Conservation (phyloP, 1,139 yeast genomes). For the Candida smagusa region DNA sequence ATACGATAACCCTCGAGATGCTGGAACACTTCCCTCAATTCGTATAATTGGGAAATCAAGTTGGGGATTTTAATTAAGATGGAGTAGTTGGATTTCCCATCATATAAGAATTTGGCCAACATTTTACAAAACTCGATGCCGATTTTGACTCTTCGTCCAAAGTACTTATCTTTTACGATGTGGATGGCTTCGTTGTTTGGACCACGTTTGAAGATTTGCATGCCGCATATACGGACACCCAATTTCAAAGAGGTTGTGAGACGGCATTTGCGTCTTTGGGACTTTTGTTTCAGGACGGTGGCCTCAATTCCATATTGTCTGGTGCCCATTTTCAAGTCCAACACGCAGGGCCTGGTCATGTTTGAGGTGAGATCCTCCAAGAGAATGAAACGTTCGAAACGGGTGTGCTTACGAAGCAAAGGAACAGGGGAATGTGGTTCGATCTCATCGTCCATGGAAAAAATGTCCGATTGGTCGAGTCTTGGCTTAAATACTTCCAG, state of each 20-base stretch:
- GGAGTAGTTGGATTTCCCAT: constrained; percentile 59
- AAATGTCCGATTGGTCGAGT: constrained; percentile 19
- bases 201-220: constrained; percentile 49
- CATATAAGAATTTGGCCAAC: constrained; percentile 72
- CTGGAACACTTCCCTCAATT: constrained; percentile 52
- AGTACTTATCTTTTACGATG: constrained; percentile 44
- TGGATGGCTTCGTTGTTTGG: constrained; percentile 6
- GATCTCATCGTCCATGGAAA: constrained; percentile 31
- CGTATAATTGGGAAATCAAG: constrained; percentile 57
- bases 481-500: constrained; percentile 37
- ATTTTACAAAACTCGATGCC: constrained; percentile 78
- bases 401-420: constrained; percentile 38
- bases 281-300: constrained; percentile 59
- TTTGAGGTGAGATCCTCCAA: constrained; percentile 87
- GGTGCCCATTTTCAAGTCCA: constrained; percentile 97
- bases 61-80: constrained; percentile 67
- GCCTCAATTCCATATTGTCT: constrained; percentile 98
- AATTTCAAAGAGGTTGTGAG: constrained; percentile 75
- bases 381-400: constrained; percentile 79
- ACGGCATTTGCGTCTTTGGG: constrained; percentile 80
- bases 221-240: constrained; percentile 94
- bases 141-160: constrained; percentile 74
- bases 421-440: constrained; percentile 1
- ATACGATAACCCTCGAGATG: constrained; percentile 76
- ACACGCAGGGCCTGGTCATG: constrained; percentile 80